Percentiles rank a stretch among this genome's conserved stretches.
Evolutionary conservation across 805 yeast genomes (phyloP).

Genomic region (Candida sphagnicola): DNA sequence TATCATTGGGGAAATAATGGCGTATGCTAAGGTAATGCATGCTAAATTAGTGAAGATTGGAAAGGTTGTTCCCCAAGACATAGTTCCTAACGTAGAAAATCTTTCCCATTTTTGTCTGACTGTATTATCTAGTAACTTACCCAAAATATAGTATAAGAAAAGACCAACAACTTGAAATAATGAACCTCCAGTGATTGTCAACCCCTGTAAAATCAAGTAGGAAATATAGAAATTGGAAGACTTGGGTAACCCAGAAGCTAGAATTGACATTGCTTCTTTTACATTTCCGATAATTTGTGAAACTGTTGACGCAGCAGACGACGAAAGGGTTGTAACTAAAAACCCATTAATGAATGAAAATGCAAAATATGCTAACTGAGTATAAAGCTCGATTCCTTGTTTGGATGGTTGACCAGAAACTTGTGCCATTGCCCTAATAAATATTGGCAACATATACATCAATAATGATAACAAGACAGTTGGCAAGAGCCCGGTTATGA

Average conservation of each 20-base stretch:
- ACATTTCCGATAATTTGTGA: conserved; percentile 60
- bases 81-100: conserved; percentile 48
- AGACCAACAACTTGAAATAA: conserved; percentile 60
- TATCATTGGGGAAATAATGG: conserved; percentile 79
- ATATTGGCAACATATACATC: conserved; percentile 83
- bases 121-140: conserved; percentile 55
- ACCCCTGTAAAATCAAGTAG: conserved; percentile 65
- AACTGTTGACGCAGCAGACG: conserved; percentile 67
- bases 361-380: conserved; percentile 66
- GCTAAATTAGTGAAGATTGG: conserved; percentile 74
- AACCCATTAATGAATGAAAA: conserved; percentile 72
- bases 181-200: conserved; percentile 60
- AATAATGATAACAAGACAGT: conserved; percentile 73
- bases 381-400: conserved; percentile 57
- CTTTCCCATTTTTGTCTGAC: conserved; percentile 65
- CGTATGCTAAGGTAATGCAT: conserved; percentile 62
- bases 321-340: conserved; percentile 64
- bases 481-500: conserved; percentile 86
- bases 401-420: conserved; percentile 53
- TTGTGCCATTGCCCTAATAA: conserved; percentile 68
- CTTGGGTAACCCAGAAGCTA: conserved; percentile 68
- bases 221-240: conserved; percentile 72
- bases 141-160: conserved; percentile 55
- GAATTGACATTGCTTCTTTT: conserved; percentile 48
- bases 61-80: conserved; percentile 72